A percentile compares a stretch with the other conserved stretches of the same genome.
Evolutionary conservation across 2,329 filamentous ascomycete species (phyloP).

Genomic region (Thielaviopsis cerberus): DNA sequence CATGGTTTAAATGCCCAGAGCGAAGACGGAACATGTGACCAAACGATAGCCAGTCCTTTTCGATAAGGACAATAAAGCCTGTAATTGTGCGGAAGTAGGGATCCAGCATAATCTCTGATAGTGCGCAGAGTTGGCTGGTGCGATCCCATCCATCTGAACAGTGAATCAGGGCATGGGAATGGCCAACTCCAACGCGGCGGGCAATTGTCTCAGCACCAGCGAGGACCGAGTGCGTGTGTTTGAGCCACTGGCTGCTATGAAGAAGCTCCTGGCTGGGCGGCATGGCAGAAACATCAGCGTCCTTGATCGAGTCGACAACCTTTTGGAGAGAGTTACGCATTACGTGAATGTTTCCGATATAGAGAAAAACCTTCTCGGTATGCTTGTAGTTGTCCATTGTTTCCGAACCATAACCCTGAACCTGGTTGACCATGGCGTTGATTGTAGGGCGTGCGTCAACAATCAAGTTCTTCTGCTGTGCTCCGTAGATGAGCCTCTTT

Average conservation of each 20-base stretch:
- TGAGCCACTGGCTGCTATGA: constrained; percentile 73
- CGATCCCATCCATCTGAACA: constrained; percentile 98
- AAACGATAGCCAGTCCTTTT: constrained; percentile 96
- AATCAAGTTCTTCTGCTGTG: constrained; percentile 83
- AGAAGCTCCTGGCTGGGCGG: constrained; percentile 68
- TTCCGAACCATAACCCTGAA: constrained; percentile 80
- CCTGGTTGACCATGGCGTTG: constrained; percentile 88
- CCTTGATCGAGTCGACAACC: constrained; percentile 74
- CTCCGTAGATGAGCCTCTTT: constrained; percentile 60
- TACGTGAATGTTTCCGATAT: constrained; percentile 95
- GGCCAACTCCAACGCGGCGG: constrained; percentile 71
- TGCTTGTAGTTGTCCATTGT: constrained; percentile 96
- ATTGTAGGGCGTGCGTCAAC: constrained; percentile 88
- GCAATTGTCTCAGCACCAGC: constrained; percentile 74
- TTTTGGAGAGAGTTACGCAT: constrained; percentile 84
- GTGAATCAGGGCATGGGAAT: constrained; percentile 89
- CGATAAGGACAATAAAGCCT: constrained; percentile 82
- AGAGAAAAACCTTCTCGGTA: constrained; percentile 76
- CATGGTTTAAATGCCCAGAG: constrained; percentile 70
- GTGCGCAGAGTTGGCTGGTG: constrained; percentile 79
- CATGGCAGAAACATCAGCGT: constrained; percentile 70
- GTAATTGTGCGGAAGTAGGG: constrained; percentile 88
- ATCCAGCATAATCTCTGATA: constrained; percentile 85
- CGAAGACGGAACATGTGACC: constrained; percentile 93
- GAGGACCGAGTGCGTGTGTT: constrained; percentile 68